These are phyloP conservation scores for Coprinopsis marcescibilis DNA, from an alignment of 768 basidiomycete species.

Conservation along the genomic window DNA sequence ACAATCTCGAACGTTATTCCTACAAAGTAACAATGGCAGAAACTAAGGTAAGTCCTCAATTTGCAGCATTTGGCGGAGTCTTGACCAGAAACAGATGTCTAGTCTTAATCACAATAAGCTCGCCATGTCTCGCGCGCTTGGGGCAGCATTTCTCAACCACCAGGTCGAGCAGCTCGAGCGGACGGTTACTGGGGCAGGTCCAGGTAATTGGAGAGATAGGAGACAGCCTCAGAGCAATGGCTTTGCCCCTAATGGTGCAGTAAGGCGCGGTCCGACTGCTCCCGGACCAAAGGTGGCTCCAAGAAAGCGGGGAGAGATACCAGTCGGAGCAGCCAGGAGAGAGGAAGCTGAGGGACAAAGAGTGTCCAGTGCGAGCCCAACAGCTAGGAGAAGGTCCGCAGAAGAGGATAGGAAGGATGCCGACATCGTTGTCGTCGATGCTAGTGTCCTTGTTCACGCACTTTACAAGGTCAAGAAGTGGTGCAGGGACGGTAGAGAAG, in stretches of 20 bases:
- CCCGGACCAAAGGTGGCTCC: slow-evolving; percentile 27
- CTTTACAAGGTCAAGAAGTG: slow-evolving; percentile 77
- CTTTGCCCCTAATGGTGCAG: slow-evolving; percentile 14
- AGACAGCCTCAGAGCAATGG: slow-evolving; percentile 16
- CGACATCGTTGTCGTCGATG: slow-evolving; percentile 73
- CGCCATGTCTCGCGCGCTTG: slow-evolving; percentile 83
- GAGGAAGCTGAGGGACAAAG: slow-evolving; percentile 14
- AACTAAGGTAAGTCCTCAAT: slow-evolving; percentile 24
- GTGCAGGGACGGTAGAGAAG: slow-evolving; percentile 71
- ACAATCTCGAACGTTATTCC: slow-evolving; percentile 8
- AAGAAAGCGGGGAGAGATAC: slow-evolving; percentile 23
- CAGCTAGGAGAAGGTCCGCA: slow-evolving; percentile 23
- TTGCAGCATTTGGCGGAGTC: background rate
- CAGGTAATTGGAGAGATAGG: slow-evolving; percentile 60
- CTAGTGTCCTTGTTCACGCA: slow-evolving; percentile 76
- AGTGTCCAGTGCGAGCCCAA: slow-evolving; percentile 14
- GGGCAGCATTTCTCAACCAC: slow-evolving; percentile 81
- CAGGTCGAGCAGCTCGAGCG: slow-evolving; percentile 88
- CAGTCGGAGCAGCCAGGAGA: slow-evolving; percentile 13
- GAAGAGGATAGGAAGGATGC: slow-evolving; percentile 44
- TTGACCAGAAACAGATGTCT: slow-evolving; percentile 12
- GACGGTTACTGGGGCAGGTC: slow-evolving; percentile 50
- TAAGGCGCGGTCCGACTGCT: slow-evolving; percentile 28
- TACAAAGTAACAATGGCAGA: slow-evolving; percentile 25
- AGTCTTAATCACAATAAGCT: slow-evolving; percentile 46